phyloP scores from a whole-genome alignment of 1,284 basidiomycete species.

The Takashimella koratensis region DNA sequence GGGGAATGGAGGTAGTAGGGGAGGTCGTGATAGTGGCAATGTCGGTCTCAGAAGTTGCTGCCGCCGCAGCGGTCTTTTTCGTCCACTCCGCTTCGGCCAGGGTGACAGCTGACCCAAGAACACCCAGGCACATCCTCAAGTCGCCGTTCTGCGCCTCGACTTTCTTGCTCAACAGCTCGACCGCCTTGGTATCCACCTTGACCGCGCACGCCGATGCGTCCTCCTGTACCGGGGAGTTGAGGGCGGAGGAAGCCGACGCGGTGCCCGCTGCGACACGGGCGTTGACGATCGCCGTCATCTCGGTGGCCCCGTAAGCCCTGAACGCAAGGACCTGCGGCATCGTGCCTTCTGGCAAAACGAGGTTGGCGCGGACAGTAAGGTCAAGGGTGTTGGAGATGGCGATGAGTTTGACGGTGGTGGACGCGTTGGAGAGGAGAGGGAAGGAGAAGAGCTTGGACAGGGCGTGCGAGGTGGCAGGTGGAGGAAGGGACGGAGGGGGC shows the following conservation, averaged over 20 bases:
- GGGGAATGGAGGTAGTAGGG: slow-evolving; percentile 6
- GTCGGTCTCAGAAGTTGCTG: not conserved
- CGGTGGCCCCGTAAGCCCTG: slow-evolving; percentile 41
- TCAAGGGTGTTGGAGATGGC: slow-evolving; percentile 51
- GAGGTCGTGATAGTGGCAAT: not conserved
- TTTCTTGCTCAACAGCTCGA: slow-evolving; percentile 46
- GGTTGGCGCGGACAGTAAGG: slow-evolving; percentile 44
- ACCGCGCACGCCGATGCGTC: slow-evolving; percentile 18
- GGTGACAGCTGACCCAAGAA: slow-evolving; percentile 40
- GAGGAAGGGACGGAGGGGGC: slow-evolving; percentile 29
- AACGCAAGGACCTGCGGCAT: slow-evolving; percentile 45
- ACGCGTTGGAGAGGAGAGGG: slow-evolving; percentile 26
- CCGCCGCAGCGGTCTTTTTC: slow-evolving; percentile 29
- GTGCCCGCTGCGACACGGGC: slow-evolving; percentile 26
- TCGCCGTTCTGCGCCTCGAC: slow-evolving; percentile 51
- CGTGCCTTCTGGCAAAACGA: slow-evolving; percentile 35
- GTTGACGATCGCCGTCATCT: slow-evolving; percentile 45
- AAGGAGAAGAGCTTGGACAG: slow-evolving; percentile 46
- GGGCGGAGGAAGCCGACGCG: slow-evolving; percentile 11
- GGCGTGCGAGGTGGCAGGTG: slow-evolving; percentile 40
- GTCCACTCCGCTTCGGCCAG: slow-evolving; percentile 47
- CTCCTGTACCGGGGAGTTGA: not conserved
- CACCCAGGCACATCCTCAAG: slow-evolving; percentile 48
- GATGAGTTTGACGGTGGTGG: slow-evolving; percentile 39
- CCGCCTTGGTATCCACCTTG: slow-evolving; percentile 43